Percentiles rank a stretch among this genome's conserved stretches.
Evolutionary conservation across 225 moss, liverwort and hornwort genomes (phyloP).

Genomic region (Anthoceros angustus): DNA sequence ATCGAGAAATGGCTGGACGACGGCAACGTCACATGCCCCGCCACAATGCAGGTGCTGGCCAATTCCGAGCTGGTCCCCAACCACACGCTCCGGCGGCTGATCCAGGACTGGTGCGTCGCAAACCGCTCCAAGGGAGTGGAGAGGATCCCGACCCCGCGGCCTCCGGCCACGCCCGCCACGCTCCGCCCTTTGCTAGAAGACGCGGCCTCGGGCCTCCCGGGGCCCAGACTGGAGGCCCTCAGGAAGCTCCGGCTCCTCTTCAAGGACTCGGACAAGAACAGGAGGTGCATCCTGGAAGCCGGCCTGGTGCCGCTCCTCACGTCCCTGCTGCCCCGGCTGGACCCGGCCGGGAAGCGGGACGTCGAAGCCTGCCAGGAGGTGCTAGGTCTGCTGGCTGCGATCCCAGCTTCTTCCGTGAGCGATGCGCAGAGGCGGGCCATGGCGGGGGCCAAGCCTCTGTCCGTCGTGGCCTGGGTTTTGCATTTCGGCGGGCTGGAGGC

Average conservation of each 20-base stretch:
- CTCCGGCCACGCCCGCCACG: constrained; percentile 20
- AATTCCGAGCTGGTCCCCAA: constrained; percentile 59
- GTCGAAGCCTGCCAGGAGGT: constrained; percentile 46
- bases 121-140: constrained; percentile 34
- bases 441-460: constrained; percentile 23
- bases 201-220: constrained; percentile 6
- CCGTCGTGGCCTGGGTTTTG: constrained; percentile 36
- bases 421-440: constrained; percentile 31
- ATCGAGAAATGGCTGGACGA: constrained; percentile 71
- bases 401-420: constrained; percentile 14
- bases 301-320: constrained; percentile 39
- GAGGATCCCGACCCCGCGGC: constrained; percentile 24
- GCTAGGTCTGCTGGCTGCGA: constrained; percentile 45
- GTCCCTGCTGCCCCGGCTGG: constrained; percentile 17
- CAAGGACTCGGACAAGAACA: constrained; percentile 39
- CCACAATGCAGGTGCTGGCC: constrained; percentile 57
- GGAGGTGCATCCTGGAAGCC: constrained; percentile 34
- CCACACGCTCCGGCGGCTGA: constrained; percentile 62
- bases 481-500: constrained; percentile 61
- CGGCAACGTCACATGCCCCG: constrained; percentile 66
- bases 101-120: constrained; percentile 56
- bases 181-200: constrained; percentile 35
- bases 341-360: constrained; percentile 21
- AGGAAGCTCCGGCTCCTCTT: constrained; percentile 31
- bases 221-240: constrained; percentile 19